Evolutionary conservation across 371 early-diverging fungal genomes (phyloP).

Genomic region (Blyttiomyces sp.): DNA sequence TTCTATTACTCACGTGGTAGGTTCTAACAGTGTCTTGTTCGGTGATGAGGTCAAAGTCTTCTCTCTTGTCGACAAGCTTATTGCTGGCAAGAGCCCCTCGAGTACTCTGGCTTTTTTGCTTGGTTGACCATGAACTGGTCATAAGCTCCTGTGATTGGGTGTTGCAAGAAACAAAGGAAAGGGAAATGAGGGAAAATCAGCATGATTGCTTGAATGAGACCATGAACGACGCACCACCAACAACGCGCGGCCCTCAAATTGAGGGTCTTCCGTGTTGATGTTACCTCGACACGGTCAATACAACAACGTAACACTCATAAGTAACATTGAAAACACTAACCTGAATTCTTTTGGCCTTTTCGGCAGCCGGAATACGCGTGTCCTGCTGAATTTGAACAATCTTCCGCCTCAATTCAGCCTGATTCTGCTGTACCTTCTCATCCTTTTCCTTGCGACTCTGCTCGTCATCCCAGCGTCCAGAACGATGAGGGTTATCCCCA

Average conservation of each 20-base stretch:
- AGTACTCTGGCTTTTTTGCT: constrained; percentile 18
- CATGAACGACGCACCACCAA: no score
- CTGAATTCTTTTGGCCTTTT: constrained; percentile 71
- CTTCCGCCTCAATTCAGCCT: constrained; percentile 34
- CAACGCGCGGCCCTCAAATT: no score
- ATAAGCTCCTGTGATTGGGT: constrained; percentile 48
- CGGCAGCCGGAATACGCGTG: constrained; percentile 45
- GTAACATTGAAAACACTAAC: constrained; percentile 29
- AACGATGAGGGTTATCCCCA: background rate
- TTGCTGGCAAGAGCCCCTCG: constrained; percentile 25
- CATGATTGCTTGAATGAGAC: background rate
- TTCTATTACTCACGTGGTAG: constrained; percentile 44
- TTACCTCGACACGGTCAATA: background rate
- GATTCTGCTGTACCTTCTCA: constrained; percentile 19
- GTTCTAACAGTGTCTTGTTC: constrained; percentile 48
- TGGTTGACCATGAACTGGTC: constrained; percentile 44
- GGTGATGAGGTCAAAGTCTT: constrained; percentile 36
- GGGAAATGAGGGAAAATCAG: background rate
- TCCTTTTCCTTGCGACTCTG: constrained; percentile 13
- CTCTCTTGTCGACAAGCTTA: constrained; percentile 33
- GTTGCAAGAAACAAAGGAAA: background rate
- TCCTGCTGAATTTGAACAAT: constrained; percentile 66
- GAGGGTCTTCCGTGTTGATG: no score
- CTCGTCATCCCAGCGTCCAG: background rate
- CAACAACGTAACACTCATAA: background rate